Conservation (phyloP, 495 filamentous ascomycete species). For the Aeminium ludgeri region DNA sequence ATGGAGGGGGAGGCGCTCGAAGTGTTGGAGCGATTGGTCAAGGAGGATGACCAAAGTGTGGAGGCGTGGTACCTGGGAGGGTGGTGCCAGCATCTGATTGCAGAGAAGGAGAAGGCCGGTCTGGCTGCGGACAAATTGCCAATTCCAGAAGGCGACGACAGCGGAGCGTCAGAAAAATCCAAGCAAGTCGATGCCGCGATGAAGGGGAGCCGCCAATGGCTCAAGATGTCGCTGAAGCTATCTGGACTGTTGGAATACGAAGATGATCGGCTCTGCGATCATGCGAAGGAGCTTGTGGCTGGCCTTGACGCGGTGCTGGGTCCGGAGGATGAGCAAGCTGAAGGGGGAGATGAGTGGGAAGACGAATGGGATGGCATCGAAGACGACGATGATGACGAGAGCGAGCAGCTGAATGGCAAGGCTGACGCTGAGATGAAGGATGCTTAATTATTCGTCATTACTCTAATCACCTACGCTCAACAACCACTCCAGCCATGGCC, state of each 20-base stretch:
- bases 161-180: constrained; percentile 24
- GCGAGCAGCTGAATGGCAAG: constrained; percentile 11
- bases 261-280: constrained; percentile 49
- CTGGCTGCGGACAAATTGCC: background rate
- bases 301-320: constrained; percentile 40
- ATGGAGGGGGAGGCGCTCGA: constrained; percentile 72
- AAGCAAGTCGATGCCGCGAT: constrained; percentile 28
- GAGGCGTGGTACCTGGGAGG: constrained; percentile 96
- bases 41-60: constrained; percentile 81
- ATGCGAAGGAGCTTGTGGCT: constrained; percentile 43
- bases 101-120: constrained; percentile 40
- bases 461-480: no score
- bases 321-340: constrained; percentile 31
- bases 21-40: constrained; percentile 65
- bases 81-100: constrained; percentile 69
- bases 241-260: constrained; percentile 51
- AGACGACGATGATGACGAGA: constrained; percentile 35
- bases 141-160: constrained; percentile 15
- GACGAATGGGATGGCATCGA: constrained; percentile 28
- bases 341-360: constrained; percentile 33
- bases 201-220: constrained; percentile 43
- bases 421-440: constrained; percentile 20
- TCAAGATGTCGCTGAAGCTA: constrained; percentile 41
- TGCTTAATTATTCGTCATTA: constrained; percentile 1
- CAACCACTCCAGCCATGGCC: no score